phyloP scores from a whole-genome alignment of 345 rosid genomes.

The Carallia brachiata region DNA sequence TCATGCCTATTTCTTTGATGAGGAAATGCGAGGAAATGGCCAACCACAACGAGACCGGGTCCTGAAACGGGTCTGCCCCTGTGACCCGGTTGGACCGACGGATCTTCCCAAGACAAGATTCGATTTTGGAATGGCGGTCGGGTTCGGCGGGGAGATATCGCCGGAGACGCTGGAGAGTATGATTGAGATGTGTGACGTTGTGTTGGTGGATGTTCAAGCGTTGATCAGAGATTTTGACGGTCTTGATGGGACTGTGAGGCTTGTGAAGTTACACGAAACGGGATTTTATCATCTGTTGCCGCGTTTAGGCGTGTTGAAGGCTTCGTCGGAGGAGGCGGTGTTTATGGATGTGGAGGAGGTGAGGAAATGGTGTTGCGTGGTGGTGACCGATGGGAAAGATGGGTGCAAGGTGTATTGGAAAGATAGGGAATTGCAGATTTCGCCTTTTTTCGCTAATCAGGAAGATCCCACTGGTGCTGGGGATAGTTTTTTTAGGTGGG shows the following conservation, averaged over 20 bases:
- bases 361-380: slow-evolving; percentile 70
- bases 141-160: slow-evolving; percentile 88
- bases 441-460: slow-evolving; percentile 69
- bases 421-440: slow-evolving; percentile 47
- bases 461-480: slow-evolving; percentile 99
- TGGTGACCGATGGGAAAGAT: slow-evolving; percentile 83
- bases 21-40: slow-evolving; percentile 23
- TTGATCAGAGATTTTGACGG: slow-evolving; percentile 66
- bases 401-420: slow-evolving; percentile 65
- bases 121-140: slow-evolving; percentile 89
- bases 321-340: slow-evolving; percentile 78
- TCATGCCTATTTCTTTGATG: slow-evolving; percentile 77
- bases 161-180: slow-evolving; percentile 82
- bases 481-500: slow-evolving; percentile 83
- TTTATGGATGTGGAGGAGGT: slow-evolving; percentile 80
- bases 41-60: slow-evolving; percentile 52
- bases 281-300: slow-evolving; percentile 61
- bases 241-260: slow-evolving; percentile 63
- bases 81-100: slow-evolving; percentile 61
- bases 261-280: slow-evolving; percentile 53
- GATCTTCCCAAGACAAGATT: slow-evolving; percentile 63
- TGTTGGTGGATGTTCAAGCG: slow-evolving; percentile 81
- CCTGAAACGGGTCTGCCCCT: slow-evolving; percentile 61
- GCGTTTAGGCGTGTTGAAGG: slow-evolving; percentile 68
- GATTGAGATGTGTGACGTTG: slow-evolving; percentile 67